Evolutionary conservation across 2,329 filamentous ascomycete genomes (phyloP).

Genomic region (Mariannaea sp.): DNA sequence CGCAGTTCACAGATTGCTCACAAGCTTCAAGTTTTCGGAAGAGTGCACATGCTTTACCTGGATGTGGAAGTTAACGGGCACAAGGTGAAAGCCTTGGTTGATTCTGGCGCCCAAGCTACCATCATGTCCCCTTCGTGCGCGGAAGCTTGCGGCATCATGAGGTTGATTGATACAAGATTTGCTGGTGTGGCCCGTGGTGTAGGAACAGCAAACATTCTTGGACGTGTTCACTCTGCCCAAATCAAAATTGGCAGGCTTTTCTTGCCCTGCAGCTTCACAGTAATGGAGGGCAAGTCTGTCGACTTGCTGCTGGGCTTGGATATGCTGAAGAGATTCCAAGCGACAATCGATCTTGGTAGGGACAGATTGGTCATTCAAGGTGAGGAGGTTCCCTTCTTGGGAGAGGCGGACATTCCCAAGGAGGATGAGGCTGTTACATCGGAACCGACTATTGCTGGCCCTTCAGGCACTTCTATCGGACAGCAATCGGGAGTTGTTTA

Average conservation of each 20-base stretch:
- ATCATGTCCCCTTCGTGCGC: slow-evolving; percentile 98
- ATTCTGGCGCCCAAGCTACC: slow-evolving; percentile 95
- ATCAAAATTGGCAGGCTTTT: slow-evolving; percentile 90
- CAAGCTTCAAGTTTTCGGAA: slow-evolving; percentile 74
- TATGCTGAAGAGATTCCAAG: slow-evolving; percentile 96
- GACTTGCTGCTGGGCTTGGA: slow-evolving; percentile 92
- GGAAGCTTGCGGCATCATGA: slow-evolving; percentile 92
- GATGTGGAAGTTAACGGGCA: slow-evolving; percentile 93
- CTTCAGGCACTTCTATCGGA: slow-evolving; percentile 87
- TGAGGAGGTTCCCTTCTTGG: slow-evolving; percentile 85
- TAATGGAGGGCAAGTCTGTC: slow-evolving; percentile 98
- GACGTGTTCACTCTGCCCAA: slow-evolving; percentile 91
- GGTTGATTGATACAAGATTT: slow-evolving; percentile 89
- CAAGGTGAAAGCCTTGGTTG: slow-evolving; percentile 93
- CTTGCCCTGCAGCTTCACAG: slow-evolving; percentile 93
- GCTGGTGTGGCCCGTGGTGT: slow-evolving; percentile 92
- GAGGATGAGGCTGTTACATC: slow-evolving; percentile 74
- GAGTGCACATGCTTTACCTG: slow-evolving; percentile 95
- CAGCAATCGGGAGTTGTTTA: slow-evolving; percentile 78
- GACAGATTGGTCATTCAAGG: slow-evolving; percentile 88
- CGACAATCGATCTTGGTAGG: slow-evolving; percentile 83
- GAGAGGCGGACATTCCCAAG: slow-evolving; percentile 93
- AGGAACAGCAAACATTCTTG: slow-evolving; percentile 91
- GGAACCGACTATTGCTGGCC: slow-evolving; percentile 84
- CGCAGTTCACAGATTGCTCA: slow-evolving; percentile 17